Conservation (phyloP, 1,284 basidiomycete species). For the Leccinum fallax region DNA sequence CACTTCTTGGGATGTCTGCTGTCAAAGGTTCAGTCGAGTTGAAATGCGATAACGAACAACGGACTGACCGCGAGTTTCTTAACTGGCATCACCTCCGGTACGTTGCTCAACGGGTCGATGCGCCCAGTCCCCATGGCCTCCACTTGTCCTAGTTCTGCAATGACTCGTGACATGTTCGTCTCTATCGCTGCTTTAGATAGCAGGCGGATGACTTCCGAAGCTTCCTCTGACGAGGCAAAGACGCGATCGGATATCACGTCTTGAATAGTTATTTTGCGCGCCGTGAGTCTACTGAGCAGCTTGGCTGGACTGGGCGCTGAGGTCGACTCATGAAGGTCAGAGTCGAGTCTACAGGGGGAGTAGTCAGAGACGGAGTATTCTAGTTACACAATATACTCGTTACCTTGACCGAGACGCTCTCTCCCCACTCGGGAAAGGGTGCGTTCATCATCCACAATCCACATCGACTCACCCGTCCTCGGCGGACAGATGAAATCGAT, state of each 20-base stretch:
- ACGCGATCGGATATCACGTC: slow-evolving; percentile 60
- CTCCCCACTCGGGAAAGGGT: slow-evolving; percentile 88
- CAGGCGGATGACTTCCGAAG: slow-evolving; percentile 53
- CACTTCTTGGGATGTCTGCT: slow-evolving; percentile 23
- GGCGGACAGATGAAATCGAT: slow-evolving; percentile 89
- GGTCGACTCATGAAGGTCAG: slow-evolving; percentile 29
- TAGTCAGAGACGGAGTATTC: slow-evolving; percentile 11
- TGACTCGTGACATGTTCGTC: slow-evolving; percentile 50
- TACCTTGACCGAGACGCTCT: slow-evolving; percentile 71
- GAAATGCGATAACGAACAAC: background rate
- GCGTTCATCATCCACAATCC: slow-evolving; percentile 17
- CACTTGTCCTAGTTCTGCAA: slow-evolving; percentile 58
- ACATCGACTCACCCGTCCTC: slow-evolving; percentile 17
- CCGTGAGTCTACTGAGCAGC: slow-evolving; percentile 52
- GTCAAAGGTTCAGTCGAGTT: background rate
- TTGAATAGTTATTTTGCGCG: slow-evolving; percentile 53
- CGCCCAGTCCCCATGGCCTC: slow-evolving; percentile 46
- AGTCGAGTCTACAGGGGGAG: slow-evolving; percentile 39
- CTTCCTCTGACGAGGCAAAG: slow-evolving; percentile 55
- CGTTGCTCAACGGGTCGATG: slow-evolving; percentile 48
- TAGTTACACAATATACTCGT: slow-evolving; percentile 15
- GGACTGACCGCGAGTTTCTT: slow-evolving; percentile 30
- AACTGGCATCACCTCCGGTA: slow-evolving; percentile 64
- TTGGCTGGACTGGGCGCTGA: slow-evolving; percentile 20
- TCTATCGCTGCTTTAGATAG: slow-evolving; percentile 64